Conservation (phyloP, 371 early-diverging fungal genomes). For the Actinomortierella ambigua region DNA sequence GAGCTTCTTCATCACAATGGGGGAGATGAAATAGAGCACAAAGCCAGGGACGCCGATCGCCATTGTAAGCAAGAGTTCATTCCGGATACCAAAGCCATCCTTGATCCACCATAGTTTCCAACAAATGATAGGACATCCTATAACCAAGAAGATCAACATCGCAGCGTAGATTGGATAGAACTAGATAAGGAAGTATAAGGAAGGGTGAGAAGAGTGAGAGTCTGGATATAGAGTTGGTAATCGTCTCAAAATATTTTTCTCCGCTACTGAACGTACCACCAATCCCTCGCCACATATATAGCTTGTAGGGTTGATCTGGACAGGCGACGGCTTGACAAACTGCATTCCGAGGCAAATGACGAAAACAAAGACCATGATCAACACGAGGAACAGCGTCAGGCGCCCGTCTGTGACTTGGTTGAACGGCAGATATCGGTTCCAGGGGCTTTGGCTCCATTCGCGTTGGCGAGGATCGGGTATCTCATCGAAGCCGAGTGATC, state of each 20-base stretch:
- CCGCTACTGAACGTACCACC: constrained; percentile 18
- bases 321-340: constrained; percentile 42
- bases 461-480: no score
- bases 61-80: constrained; percentile 38
- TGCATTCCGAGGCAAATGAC: constrained; percentile 35
- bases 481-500: no score
- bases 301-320: constrained; percentile 31
- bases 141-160: constrained; percentile 27
- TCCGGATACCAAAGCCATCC: constrained; percentile 43
- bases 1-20: constrained; percentile 25
- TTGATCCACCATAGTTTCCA: constrained; percentile 43
- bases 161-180: constrained; percentile 37
- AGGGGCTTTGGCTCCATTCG: constrained; percentile 5
- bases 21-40: constrained; percentile 38
- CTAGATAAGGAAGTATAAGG: constrained; percentile 2
- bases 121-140: constrained; percentile 31
- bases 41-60: constrained; percentile 38
- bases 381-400: constrained; percentile 25
- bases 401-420: constrained; percentile 38
- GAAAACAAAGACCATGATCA: constrained; percentile 20
- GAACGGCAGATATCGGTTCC: constrained; percentile 38
- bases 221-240: neutral
- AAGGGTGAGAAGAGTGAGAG: neutral
- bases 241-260: neutral
- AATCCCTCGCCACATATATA: constrained; percentile 37